Base-by-base conservation (phyloP, 2,329 filamentous ascomycete genomes). In the Penicillium hesseltinei region DNA sequence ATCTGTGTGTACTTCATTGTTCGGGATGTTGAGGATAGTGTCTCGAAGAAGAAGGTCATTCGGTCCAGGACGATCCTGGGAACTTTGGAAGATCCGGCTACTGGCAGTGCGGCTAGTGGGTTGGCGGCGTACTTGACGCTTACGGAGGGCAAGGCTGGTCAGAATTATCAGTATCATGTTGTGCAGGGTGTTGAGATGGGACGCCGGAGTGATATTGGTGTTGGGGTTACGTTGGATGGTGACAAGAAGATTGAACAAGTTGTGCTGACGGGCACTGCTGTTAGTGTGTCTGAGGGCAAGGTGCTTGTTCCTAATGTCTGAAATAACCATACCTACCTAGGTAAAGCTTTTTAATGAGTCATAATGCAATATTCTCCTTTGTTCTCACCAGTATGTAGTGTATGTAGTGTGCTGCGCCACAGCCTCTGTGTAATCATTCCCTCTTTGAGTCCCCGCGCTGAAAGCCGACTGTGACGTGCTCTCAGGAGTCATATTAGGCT, bases 131-230 rank as follows among this genome's bases (percentile, higher is more conserved):
- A 83, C 65, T 73, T 88, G 59, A 77, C 81, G 5, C 67, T 82
- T 51, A 69, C 70, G n/a, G 75, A 75, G 51, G 69, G 69, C n/a
- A 70, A 66, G 23, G 51, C 53, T n/a, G 57, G 64, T 5, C 36
- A 63, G 27, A 60, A 62, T 46, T 71, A 69, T 25, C 71, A 70
- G 53, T 86, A 82, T 62, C 75, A 80, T 56, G 74, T 89, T 60
- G 82, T 82, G 57, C 87, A 89, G 73, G 87, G 86, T 0, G 84
- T 88, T 10, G 86, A 89, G 73, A 88, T 89, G 82, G 86, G 85
- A 6, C 73, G 85, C 62, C 64, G 71, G 8, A 75, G 72, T 64
- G 73, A 76, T 56, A 77, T 77, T 51, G 70, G 68, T 7, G 64
- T 77, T 17, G 66, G 63, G 7, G 68, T 74, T 17, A 56, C 39